Evolutionary conservation across 768 basidiomycete species (phyloP), one percentile per base, ranked within the genome.

Genomic region (Candolleomyces aberdarensis): DNA sequence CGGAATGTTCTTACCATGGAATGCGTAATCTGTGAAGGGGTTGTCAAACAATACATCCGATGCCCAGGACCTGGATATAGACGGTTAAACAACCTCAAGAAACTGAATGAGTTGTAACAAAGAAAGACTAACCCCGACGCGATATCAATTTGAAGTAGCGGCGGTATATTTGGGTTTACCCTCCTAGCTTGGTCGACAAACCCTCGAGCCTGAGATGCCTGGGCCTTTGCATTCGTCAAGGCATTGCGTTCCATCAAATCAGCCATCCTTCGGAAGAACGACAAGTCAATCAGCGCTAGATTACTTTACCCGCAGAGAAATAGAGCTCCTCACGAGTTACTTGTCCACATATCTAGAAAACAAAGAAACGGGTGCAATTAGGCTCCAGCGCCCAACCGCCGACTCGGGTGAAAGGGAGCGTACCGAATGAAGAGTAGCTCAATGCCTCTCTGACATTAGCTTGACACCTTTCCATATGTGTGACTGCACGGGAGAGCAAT

Each of bases 191-290:
- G 78, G 59, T 74, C 71, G 14, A 77, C 72, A 8, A 76, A 67
- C 59, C 65, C 66, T 60, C 73, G 68, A 0, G 70, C 76, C 63
- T 79, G 76, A 15, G 56, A 62, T 11, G 79, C 75, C 22, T 70
- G 67, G 4, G 70, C 67, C 56, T 77, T 72, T 6, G 80, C 78
- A 43, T 63, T 65, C 31, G 72, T 68, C 20, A 82, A 63, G 1
- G 75, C 74, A 64, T 72, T 76, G 17, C 78, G 75, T 63, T 80
- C 78, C 74, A 78, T 74, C 69, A 75, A 71, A 64, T 80, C 79
- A 41, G 70, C 65, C 65, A 78, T 65, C 22, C 76, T 79, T 54
- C 11, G 52, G 49, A 32, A 50, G 32, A 13, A 51, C 31, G 48
- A 57, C 17, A 48, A 46, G 6, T 7, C 19, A 14, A 14, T 19